Percentiles rank a stretch among this genome's conserved stretches.
phyloP scores from a whole-genome alignment of 2,329 filamentous ascomycete genomes.

The Fusarium annulatum region DNA sequence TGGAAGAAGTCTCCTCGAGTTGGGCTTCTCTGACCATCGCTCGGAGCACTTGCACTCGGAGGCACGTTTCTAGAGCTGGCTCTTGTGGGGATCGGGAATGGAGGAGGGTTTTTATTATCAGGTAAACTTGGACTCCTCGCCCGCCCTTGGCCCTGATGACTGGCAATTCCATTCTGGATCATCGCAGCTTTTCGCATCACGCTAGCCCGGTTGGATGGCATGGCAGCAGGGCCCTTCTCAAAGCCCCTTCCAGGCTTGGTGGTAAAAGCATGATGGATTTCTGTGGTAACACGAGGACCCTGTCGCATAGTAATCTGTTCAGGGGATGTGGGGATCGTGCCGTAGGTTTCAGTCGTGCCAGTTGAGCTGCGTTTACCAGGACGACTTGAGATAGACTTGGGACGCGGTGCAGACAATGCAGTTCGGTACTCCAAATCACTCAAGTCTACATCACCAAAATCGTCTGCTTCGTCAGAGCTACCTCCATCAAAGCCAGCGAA shows the following conservation, averaged over 20 bases:
- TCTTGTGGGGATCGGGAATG: constrained; percentile 90
- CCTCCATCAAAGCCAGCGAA: constrained; percentile 84
- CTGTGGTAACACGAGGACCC: constrained; percentile 50
- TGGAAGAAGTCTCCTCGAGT: constrained; percentile 70
- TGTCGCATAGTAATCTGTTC: constrained; percentile 53
- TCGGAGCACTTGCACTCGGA: constrained; percentile 70
- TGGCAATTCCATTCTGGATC: constrained; percentile 81
- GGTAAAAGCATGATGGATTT: constrained; percentile 59
- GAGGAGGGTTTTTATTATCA: constrained; percentile 77
- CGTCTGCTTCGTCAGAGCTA: constrained; percentile 74
- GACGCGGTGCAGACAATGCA: constrained; percentile 71
- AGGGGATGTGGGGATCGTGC: constrained; percentile 55
- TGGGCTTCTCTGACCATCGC: constrained; percentile 82
- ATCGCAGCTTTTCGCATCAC: constrained; percentile 82
- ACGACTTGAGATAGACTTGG: constrained; percentile 54
- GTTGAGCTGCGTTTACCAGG: constrained; percentile 57
- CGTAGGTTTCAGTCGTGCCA: constrained; percentile 44
- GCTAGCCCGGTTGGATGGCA: constrained; percentile 60
- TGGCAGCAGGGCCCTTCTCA: constrained; percentile 53
- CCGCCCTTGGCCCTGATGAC: constrained; percentile 70
- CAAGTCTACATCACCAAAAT: constrained; percentile 69
- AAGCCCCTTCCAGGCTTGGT: constrained; percentile 51
- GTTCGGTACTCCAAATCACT: constrained; percentile 77
- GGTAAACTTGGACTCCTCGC: constrained; percentile 73
- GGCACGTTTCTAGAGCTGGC: constrained; percentile 85